Percentiles rank a stretch among this genome's conserved stretches.
phyloP scores from a whole-genome alignment of 2,329 filamentous ascomycete genomes.

The Arthrobotrys entomopaga region DNA sequence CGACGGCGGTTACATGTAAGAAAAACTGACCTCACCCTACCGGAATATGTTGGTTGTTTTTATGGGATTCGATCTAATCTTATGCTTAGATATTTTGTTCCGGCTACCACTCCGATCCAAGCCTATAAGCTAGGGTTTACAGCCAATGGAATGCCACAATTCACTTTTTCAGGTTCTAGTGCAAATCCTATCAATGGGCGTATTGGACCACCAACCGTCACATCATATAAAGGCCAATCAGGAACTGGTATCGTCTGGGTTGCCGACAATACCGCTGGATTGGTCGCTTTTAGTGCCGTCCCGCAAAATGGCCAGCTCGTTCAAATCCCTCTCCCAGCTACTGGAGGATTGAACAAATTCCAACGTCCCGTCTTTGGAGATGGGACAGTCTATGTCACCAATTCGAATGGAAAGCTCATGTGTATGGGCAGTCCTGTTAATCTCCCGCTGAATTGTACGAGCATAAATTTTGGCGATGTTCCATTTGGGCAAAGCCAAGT shows the following conservation, averaged over 20 bases:
- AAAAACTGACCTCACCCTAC: not conserved
- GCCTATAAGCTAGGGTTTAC: conserved; percentile 61
- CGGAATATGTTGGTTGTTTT: too few relatives aligned
- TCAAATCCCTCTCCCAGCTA: conserved; percentile 65
- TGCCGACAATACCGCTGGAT: conserved; percentile 68
- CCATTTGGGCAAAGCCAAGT: conserved; percentile 66
- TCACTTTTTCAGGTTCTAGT: conserved; percentile 21
- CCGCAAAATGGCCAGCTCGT: conserved; percentile 63
- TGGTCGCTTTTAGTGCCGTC: conserved; percentile 68
- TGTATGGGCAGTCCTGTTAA: conserved; percentile 69
- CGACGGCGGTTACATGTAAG: conserved; percentile 66
- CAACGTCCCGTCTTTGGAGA: conserved; percentile 70
- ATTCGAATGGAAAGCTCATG: conserved; percentile 67
- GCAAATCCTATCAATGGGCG: conserved; percentile 57
- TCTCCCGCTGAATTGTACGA: conserved; percentile 66
- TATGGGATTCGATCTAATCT: too few relatives aligned
- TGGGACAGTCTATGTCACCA: conserved; percentile 68
- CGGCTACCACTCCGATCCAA: conserved; percentile 54
- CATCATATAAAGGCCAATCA: conserved; percentile 67
- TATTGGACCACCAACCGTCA: conserved; percentile 69
- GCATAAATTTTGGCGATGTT: conserved; percentile 63
- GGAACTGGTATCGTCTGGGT: conserved; percentile 70
- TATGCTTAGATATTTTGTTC: conserved; percentile 31
- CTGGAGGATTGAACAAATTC: conserved; percentile 69
- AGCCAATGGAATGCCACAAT: conserved; percentile 44